Conservation (phyloP, 306 rosid species). For the Inga leiocalycina region DNA sequence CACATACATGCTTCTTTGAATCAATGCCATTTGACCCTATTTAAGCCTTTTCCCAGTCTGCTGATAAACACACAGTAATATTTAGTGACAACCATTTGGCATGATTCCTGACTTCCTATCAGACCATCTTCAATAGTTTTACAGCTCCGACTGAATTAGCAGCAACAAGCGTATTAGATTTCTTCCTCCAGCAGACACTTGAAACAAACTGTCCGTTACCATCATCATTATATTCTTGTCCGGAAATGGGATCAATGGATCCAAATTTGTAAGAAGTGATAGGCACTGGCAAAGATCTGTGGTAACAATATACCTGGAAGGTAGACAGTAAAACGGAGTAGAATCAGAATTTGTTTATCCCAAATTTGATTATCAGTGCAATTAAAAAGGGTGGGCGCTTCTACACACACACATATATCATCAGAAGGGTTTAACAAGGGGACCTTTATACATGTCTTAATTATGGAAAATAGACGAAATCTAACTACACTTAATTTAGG, state of each 20-base stretch:
- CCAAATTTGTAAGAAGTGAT: constrained; percentile 61
- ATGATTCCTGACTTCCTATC: constrained; percentile 37
- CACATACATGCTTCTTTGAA: constrained; percentile 24
- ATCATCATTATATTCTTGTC: constrained; percentile 42
- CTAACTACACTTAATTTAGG: background rate
- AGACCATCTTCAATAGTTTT: constrained; percentile 65
- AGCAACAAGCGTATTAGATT: constrained; percentile 62
- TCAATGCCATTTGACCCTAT: constrained; percentile 19
- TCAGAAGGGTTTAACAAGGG: constrained; percentile 11
- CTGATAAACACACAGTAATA: background rate
- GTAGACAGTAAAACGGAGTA: constrained; percentile 28
- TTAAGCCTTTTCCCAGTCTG: constrained; percentile 8
- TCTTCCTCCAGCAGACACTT: constrained; percentile 74
- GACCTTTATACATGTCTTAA: background rate
- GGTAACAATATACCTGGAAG: constrained; percentile 65
- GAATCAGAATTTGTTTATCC: constrained; percentile 18
- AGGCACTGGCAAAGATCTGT: constrained; percentile 69
- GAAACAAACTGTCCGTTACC: constrained; percentile 65
- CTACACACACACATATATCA: background rate
- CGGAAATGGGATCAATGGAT: constrained; percentile 56
- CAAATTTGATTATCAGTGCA: background rate
- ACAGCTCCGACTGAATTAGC: constrained; percentile 69
- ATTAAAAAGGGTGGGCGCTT: background rate
- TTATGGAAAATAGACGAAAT: background rate
- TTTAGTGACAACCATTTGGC: constrained; percentile 2